Evolutionary conservation across 345 rosid genomes (phyloP), one percentile per base, ranked within the genome.

Genomic region (Sisymbrium irio): DNA sequence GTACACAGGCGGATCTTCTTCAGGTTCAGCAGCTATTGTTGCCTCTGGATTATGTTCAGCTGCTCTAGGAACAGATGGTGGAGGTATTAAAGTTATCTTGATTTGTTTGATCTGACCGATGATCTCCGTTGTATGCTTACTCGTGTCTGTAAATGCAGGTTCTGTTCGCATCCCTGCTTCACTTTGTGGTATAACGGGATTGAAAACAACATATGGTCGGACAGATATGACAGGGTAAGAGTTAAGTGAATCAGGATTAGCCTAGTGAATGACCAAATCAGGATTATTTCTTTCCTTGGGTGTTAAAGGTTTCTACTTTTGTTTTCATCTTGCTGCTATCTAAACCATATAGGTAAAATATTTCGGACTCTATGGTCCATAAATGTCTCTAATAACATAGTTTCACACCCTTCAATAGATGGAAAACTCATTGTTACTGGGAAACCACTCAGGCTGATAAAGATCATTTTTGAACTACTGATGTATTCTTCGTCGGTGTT

Each of bases 1-100:
- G 83, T 92, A 92, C 68, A 89, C 97, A 1, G 97, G 97, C 15
- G 97, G 97, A 82, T 92, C 97, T 72, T 92, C 97, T 66, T 89
- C 97, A 9, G 97, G 97, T 54, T 87, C 97, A 47, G 96, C 94
- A 74, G 97, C 97, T 69, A 79, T 92, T 74, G 96, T 92, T 45
- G 96, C 96, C 79, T 80, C 93, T 58, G 97, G 97, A 78, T 35
- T 92, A 66, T 89, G 97, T 82, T 86, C 97, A 67, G 97, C 96
- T 84, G 87, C 96, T 74, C 84, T 92, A 49, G 97, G 97, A 79
- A 88, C 97, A 68, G 97, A 92, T 74, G 97, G 96, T 60, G 97
- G 97, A 92, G 97, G 96, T 92, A 82, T 67, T 33, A 47, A 57
- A 25, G 65, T 57, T 81, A 28, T 45, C 67, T 51, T 50, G 9